phyloP scores from a whole-genome alignment of 768 basidiomycete species.

The Naganishia vaughanmartiniae region DNA sequence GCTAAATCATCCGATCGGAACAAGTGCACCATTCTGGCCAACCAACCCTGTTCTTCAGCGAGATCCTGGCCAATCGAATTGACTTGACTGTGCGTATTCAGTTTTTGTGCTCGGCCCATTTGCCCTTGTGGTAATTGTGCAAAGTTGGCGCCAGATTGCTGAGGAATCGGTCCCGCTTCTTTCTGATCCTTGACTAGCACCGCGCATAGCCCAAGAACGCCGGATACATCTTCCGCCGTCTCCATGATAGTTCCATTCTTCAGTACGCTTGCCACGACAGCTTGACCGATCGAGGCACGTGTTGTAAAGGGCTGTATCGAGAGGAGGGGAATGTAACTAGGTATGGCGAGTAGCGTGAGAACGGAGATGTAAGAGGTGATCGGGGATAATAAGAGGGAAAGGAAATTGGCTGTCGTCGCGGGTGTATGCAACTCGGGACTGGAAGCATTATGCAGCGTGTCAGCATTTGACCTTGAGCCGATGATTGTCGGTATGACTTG shows the following conservation, averaged over 20 bases:
- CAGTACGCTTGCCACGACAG: conserved; percentile 86
- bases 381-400: conserved; percentile 84
- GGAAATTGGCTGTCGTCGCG: conserved; percentile 84
- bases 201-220: conserved; percentile 86
- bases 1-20: conserved; percentile 83
- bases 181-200: conserved; percentile 78
- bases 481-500: conserved; percentile 46
- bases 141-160: conserved; percentile 53
- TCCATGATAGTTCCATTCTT: conserved; percentile 97
- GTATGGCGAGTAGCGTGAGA: conserved; percentile 92
- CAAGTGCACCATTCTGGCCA: conserved; percentile 94
- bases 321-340: conserved; percentile 79
- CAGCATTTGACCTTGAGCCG: background rate
- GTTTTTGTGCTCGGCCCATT: conserved; percentile 12
- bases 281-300: conserved; percentile 86
- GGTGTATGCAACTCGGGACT: conserved; percentile 85
- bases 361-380: conserved; percentile 96
- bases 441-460: background rate
- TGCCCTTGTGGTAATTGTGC: conserved; percentile 43
- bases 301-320: conserved; percentile 83
- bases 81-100: conserved; percentile 21
- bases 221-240: conserved; percentile 87
- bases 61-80: conserved; percentile 45
- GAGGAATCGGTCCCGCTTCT: conserved; percentile 41
- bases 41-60: conserved; percentile 98